Base-by-base conservation (phyloP, 148 eudicot species). In the Silene conica region DNA sequence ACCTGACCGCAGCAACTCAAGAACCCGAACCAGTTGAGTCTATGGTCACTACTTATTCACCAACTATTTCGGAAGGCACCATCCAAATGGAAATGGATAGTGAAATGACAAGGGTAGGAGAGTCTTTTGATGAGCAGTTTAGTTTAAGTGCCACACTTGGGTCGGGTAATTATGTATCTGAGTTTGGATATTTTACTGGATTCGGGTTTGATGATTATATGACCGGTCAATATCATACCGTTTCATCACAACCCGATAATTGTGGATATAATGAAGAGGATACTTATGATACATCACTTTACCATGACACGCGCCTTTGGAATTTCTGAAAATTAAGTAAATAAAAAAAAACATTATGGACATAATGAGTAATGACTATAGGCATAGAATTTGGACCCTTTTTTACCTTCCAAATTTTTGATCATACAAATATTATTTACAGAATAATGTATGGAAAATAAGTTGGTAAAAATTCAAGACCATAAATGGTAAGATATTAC, bases 191-290 rank as follows among this genome's bases (percentile, higher is more conserved):
- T 31, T 85, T 77, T 61, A 23, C 89, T 41, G 97, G 85, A 16
- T 93, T 85, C 46, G 97, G 85, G n/a, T 93, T 85, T 41, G 86
- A 88, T 56, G 88, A 90, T 41, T 85, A 77, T 43, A 58, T 28
- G 20, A 4, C 58, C 1, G 75, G 58, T 31, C 78, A 74, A 2
- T 85, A 79, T 73, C 83, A 28, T 54, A 25, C 70, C 10, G 34
- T 81, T 16, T 83, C 71, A 8, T 83, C 71, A 8, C 73, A 81
- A 73, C 76, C 76, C 0, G 23, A 54, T 23, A 63, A 63, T 23
- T 74, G 56, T 55, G 75, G 63, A 16, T 61, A 15, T 61, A 61
- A 3, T 34, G 31, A 22, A 8, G 86, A 78, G 2, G 84, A 88
- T 4, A 78, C 74, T 45, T 80, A 54, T 65, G 82, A 85, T 43